Evolutionary conservation across 176 grass and related monocot genomes (phyloP).

Genomic region (Secale cereale): DNA sequence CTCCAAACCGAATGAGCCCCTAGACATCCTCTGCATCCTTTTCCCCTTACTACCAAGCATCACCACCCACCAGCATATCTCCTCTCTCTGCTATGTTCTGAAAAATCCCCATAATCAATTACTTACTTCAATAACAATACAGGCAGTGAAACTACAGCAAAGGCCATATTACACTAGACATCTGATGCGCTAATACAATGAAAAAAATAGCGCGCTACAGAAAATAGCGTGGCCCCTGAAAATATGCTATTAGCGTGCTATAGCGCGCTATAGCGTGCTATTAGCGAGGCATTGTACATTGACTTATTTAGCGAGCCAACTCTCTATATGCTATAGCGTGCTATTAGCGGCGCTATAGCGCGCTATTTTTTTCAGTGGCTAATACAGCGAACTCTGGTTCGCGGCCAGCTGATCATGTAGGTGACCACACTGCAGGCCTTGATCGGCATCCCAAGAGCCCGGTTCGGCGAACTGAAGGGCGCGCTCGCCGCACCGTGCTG

Average conservation of each 20-base stretch:
- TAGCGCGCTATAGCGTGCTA: no score
- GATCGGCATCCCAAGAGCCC: slow-evolving; percentile 30
- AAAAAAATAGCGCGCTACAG: no score
- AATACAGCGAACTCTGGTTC: slow-evolving; percentile 30
- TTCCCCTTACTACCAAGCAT: slow-evolving; percentile 17
- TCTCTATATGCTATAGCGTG: no score
- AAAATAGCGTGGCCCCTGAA: no score
- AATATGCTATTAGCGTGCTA: no score
- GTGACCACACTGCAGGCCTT: slow-evolving; percentile 41
- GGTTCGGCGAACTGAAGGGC: slow-evolving; percentile 33
- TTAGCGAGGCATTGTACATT: no score
- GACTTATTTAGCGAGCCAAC: no score
- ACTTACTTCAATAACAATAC: slow-evolving; percentile 53
- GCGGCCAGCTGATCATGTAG: slow-evolving; percentile 33
- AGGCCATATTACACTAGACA: slow-evolving; percentile 34
- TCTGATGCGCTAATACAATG: no score
- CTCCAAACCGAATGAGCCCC: no score
- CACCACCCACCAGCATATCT: slow-evolving; percentile 6
- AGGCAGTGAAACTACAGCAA: slow-evolving; percentile 43
- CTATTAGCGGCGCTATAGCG: no score
- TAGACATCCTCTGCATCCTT: background rate
- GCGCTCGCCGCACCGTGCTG: background rate
- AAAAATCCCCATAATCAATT: slow-evolving; percentile 35
- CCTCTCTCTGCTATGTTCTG: slow-evolving; percentile 24
- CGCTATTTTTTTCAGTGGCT: no score